Evolutionary conservation across 164 flowering plant species (phyloP), one percentile per base, ranked within the genome.

Genomic region (Dillenia suffruticosa): DNA sequence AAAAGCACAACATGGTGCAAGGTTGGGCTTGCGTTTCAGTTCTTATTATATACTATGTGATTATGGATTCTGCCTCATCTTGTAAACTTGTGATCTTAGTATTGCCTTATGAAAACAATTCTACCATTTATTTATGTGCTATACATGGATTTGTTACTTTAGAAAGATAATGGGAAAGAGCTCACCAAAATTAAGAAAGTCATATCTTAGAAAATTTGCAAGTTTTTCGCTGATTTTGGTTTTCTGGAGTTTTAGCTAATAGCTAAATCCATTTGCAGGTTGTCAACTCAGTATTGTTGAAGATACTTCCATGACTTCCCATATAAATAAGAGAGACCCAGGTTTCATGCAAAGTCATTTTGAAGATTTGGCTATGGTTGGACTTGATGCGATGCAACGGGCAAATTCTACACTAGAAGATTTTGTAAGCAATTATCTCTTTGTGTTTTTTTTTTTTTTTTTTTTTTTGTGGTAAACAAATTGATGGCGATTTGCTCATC

Each of bases 391-490:
- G 44, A 90, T 94, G 95, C 80, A 80, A 57, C 72, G 87, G 45
- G 96, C 99, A 45, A 94, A 86, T 80, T 91, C 99, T 59, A 94
- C 96, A 13, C 86, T 94, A 53, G 95, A 94, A 76, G 99, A 94
- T 77, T 94, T 94, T 78, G 99, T 94, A 76, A 87, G 99, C 58
- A 49, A 44, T 59, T 63, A 26, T 53, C 45, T 48, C 40, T 40
- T n/a, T 15, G 2, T 40, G 47, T 52, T 46, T 51, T 22, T 10
- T n/a, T 47, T 60, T 14, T 49, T 32, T 60, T 17, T 15, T 50
- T 57, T 1, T 13, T 47, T 24, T 8, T 13, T 22, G 9, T n/a
- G 19, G 52, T 43, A 10, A 9, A 46, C 5, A 26, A 11, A 16
- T 50, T 51, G 58, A 46, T 62, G 46, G 46, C 47, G 22, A 16